Percentiles rank a stretch among this genome's conserved stretches.
Conservation (phyloP, 257 asterid species). For the Penstemon davidsonii region DNA sequence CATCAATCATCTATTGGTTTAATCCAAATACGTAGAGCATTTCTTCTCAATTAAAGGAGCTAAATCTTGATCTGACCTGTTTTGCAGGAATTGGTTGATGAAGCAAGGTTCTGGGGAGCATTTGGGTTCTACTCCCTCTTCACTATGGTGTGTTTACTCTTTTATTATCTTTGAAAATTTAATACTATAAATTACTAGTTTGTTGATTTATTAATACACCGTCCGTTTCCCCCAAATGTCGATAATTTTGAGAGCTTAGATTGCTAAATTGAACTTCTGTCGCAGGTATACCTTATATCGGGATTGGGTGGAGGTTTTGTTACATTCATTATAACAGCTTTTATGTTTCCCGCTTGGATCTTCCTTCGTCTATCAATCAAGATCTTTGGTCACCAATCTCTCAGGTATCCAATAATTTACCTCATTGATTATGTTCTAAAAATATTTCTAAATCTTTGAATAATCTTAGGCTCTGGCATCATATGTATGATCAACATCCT, state of each 20-base stretch:
- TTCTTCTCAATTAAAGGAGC: slow-evolving; percentile 20
- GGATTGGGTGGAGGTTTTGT: slow-evolving; percentile 91
- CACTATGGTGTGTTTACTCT: slow-evolving; percentile 61
- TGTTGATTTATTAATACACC: slow-evolving; percentile 4
- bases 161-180: slow-evolving; percentile 23
- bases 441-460: neutral
- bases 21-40: slow-evolving; percentile 14
- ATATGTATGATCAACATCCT: slow-evolving; percentile 34
- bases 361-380: slow-evolving; percentile 55
- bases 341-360: slow-evolving; percentile 90
- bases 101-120: slow-evolving; percentile 99
- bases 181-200: slow-evolving; percentile 22
- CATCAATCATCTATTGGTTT: slow-evolving; percentile 12
- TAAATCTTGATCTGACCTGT: slow-evolving; percentile 12
- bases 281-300: slow-evolving; percentile 74
- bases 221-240: slow-evolving; percentile 18
- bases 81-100: slow-evolving; percentile 71
- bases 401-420: slow-evolving; percentile 52
- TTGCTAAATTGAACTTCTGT: slow-evolving; percentile 40
- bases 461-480: slow-evolving; percentile 20
- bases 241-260: slow-evolving; percentile 16
- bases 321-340: slow-evolving; percentile 62
- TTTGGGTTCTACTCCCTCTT: slow-evolving; percentile 84
- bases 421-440: slow-evolving; percentile 21
- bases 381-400: slow-evolving; percentile 63